A percentile compares a stretch with the other conserved stretches of the same genome.
These are phyloP conservation scores for Maudiozyma serrabonitensis DNA, from an alignment of 805 yeast species.

Conservation along the genomic window DNA sequence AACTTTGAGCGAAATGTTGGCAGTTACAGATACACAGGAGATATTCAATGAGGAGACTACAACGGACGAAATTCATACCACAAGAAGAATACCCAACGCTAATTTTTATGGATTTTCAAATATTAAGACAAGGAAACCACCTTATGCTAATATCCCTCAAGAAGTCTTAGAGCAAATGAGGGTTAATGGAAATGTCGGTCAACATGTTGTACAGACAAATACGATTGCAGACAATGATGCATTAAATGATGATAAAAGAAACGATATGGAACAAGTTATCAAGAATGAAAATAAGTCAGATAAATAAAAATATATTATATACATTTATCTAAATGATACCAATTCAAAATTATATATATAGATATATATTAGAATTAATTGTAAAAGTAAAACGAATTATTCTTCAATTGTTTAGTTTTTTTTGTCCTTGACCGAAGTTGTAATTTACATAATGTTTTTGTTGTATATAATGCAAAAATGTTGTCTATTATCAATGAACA, in stretches of 20 bases:
- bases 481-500: neutral
- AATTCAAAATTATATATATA: neutral
- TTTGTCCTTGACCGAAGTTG: too few relatives aligned
- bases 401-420: too few relatives aligned
- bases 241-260: neutral
- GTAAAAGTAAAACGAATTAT: too few relatives aligned
- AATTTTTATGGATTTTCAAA: slow-evolving; percentile 39
- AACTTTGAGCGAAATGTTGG: slow-evolving; percentile 27
- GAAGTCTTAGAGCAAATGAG: neutral
- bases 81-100: slow-evolving; percentile 39
- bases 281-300: neutral
- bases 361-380: too few relatives aligned
- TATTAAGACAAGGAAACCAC: slow-evolving; percentile 37
- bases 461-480: too few relatives aligned
- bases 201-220: neutral
- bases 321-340: neutral
- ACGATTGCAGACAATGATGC: neutral
- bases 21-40: slow-evolving; percentile 23
- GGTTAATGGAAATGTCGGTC: neutral
- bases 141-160: slow-evolving; percentile 22
- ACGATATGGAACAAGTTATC: neutral
- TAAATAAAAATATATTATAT: neutral
- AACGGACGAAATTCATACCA: slow-evolving; percentile 35
- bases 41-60: slow-evolving; percentile 32
- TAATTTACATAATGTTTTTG: too few relatives aligned